These are phyloP conservation scores for Blastobotrys petasosporus DNA, from an alignment of 1,139 yeast genomes.

Conservation along the genomic window DNA sequence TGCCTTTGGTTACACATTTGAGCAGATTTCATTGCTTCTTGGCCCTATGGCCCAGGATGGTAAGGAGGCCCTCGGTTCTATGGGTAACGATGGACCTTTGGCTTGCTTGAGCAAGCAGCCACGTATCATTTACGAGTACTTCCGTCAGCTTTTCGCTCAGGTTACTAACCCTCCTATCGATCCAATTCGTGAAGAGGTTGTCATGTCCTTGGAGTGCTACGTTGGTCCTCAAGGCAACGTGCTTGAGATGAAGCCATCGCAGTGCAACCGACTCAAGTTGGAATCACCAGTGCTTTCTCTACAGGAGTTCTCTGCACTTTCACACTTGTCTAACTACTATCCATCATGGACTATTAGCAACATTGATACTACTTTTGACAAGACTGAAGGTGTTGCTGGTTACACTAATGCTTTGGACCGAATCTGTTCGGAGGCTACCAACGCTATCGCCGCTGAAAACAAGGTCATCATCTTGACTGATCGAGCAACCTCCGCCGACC, in stretches of 20 bases:
- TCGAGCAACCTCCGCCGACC: slow-evolving; percentile 49
- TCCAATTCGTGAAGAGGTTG: slow-evolving; percentile 93
- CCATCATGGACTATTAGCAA: slow-evolving; percentile 81
- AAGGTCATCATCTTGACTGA: slow-evolving; percentile 76
- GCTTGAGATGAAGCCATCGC: slow-evolving; percentile 85
- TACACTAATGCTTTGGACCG: slow-evolving; percentile 80
- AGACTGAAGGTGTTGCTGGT: slow-evolving; percentile 77
- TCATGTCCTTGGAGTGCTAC: slow-evolving; percentile 95
- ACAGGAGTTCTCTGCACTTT: slow-evolving; percentile 67
- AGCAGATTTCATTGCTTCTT: slow-evolving; percentile 74
- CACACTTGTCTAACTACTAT: slow-evolving; percentile 63
- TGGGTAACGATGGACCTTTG: slow-evolving; percentile 98
- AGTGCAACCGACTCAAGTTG: slow-evolving; percentile 81
- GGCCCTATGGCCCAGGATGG: slow-evolving; percentile 94
- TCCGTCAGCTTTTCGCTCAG: slow-evolving; percentile 95
- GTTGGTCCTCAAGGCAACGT: slow-evolving; percentile 97
- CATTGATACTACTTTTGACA: slow-evolving; percentile 87
- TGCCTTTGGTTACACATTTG: slow-evolving; percentile 90
- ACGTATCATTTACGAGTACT: slow-evolving; percentile 82
- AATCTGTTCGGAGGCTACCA: slow-evolving; percentile 80
- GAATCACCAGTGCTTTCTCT: slow-evolving; percentile 76
- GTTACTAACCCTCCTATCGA: slow-evolving; percentile 99
- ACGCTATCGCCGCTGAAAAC: slow-evolving; percentile 70
- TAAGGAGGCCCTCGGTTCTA: slow-evolving; percentile 92
- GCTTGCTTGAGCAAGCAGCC: slow-evolving; percentile 96